Evolutionary conservation across 768 basidiomycete species (phyloP), one percentile per base, ranked within the genome.

Genomic region (Xerocomus potaroensis): DNA sequence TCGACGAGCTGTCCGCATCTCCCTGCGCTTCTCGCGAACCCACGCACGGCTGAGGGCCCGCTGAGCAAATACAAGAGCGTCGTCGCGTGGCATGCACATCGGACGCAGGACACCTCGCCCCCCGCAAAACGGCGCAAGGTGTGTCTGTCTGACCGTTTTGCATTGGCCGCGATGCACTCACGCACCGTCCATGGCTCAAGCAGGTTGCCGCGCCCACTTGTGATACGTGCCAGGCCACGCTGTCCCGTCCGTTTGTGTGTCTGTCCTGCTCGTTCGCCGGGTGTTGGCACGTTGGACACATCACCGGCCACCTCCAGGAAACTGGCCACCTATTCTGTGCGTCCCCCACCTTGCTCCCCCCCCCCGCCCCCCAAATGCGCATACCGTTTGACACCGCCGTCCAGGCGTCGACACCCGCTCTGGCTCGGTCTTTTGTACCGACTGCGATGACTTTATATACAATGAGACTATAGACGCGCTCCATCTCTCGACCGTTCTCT

Each of bases 371-470:
- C 11, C 45, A 23, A 41, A 22, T 33, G 23, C 40, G 8, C 31
- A 11, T 30, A 0, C 16, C 16, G 14, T 12, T 18, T 30, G 33
- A n/a, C n/a, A 18, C 8, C 24, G 3, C 18, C 34, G 36, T 35
- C 8, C 55, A 93, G 91, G 84, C 57, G 78, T 80, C 22, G 91
- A 94, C 62, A 71, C 79, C 4, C 79, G 77, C 53, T 77, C 82
- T 0, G 91, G 92, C n/a, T 71, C 73, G 9, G 68, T 93, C 2
- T 93, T 78, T 58, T 94, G 92, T 61, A 62, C 69, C 3, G 69
- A 74, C 27, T 94, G 91, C 67, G 73, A 83, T 30, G 85, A 92
- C 60, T 83, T 90, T 49, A 74, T 90, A 19, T 84, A 84, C 54
- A 72, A 87, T 51, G 53, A 73, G 11, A 63, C 59, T 2, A 58